A percentile compares a stretch with the other conserved stretches of the same genome.
Evolutionary conservation across 306 rosid genomes (phyloP).

Genomic region (Rosa multiflora): DNA sequence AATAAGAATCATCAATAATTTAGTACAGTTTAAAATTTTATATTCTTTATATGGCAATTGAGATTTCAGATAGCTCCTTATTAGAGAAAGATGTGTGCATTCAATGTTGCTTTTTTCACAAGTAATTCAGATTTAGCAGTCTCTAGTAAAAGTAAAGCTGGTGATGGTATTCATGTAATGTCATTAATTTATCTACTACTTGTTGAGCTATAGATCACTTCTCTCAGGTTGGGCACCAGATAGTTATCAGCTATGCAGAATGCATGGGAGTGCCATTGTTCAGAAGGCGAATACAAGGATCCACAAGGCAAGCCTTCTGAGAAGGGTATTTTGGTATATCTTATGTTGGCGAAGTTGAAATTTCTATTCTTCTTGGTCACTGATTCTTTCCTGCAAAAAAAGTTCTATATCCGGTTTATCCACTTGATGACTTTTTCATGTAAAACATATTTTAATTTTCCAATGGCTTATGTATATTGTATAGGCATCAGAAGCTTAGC

Average conservation of each 20-base stretch:
- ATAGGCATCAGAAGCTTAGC: conserved; percentile 84
- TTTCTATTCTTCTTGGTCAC: conserved; percentile 1
- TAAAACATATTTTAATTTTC: conserved; percentile 17
- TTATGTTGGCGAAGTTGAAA: conserved; percentile 27
- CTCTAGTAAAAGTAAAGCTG: neutral
- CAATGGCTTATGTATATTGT: conserved; percentile 23
- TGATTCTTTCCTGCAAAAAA: neutral
- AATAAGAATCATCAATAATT: neutral
- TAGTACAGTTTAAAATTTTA: neutral
- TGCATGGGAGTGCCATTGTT: conserved; percentile 98
- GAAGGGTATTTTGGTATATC: conserved; percentile 32
- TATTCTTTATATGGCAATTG: neutral
- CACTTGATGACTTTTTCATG: conserved; percentile 10
- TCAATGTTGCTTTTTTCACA: neutral
- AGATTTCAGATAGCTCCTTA: neutral
- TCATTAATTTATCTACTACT: neutral
- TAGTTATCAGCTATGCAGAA: conserved; percentile 74
- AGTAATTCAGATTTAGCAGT: neutral
- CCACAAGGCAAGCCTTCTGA: conserved; percentile 81
- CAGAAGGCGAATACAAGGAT: conserved; percentile 89
- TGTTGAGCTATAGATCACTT: conserved; percentile 28
- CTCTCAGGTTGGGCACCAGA: conserved; percentile 95
- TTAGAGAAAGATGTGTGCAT: neutral
- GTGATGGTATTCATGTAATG: neutral
- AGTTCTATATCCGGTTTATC: neutral